Evolutionary conservation across 1,284 basidiomycete genomes (phyloP).

Genomic region (Naganishia cerealis): DNA sequence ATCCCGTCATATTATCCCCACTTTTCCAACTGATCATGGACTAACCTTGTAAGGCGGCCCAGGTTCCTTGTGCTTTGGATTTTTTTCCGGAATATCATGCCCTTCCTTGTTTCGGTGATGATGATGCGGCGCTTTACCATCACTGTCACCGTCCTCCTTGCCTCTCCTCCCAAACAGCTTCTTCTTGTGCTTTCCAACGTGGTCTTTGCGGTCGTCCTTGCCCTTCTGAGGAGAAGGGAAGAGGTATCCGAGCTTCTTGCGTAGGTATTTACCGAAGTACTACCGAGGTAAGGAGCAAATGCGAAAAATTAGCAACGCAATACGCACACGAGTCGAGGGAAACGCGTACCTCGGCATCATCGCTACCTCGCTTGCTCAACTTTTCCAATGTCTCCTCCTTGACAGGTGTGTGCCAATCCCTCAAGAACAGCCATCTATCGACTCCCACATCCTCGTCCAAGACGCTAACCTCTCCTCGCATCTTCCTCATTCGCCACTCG

Average conservation of each 20-base stretch:
- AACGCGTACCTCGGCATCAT: conserved; percentile 47
- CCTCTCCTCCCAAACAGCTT: conserved; percentile 16
- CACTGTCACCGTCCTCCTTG: conserved; percentile 13
- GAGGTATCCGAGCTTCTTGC: conserved; percentile 49
- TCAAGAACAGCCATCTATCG: conserved; percentile 51
- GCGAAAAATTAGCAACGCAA: background rate
- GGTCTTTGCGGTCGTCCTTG: conserved; percentile 25
- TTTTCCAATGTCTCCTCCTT: conserved; percentile 75
- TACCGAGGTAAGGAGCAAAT: conserved; percentile 14
- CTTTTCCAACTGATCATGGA: background rate
- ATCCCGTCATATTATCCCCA: background rate
- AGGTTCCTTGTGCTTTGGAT: conserved; percentile 31
- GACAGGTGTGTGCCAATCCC: conserved; percentile 51
- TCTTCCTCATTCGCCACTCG: conserved; percentile 20
- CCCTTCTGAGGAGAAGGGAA: conserved; percentile 44
- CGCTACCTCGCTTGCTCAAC: conserved; percentile 56
- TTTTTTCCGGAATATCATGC: conserved; percentile 24
- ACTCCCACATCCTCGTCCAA: conserved; percentile 29
- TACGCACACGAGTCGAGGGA: background rate
- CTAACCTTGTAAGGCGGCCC: conserved; percentile 43
- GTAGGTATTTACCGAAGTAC: conserved; percentile 48
- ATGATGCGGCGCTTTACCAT: conserved; percentile 14
- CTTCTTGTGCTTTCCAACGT: conserved; percentile 36
- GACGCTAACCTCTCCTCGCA: conserved; percentile 4
- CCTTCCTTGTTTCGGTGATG: conserved; percentile 17